phyloP scores from a whole-genome alignment of 257 asterid genomes.

The Perilla frutescens region DNA sequence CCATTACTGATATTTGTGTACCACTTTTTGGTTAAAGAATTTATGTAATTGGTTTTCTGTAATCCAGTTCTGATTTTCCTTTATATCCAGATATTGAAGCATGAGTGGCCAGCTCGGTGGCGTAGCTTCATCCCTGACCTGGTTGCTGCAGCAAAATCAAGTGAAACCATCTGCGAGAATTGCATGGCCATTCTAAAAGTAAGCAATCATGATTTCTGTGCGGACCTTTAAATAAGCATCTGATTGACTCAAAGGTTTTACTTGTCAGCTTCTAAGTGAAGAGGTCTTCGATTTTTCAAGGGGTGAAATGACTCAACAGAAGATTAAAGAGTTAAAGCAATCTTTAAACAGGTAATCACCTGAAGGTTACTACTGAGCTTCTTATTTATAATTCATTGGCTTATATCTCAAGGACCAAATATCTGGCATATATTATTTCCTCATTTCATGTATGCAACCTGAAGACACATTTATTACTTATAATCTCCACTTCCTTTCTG shows the following conservation, averaged over 20 bases:
- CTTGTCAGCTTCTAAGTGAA: constrained; percentile 90
- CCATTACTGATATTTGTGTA: constrained; percentile 7
- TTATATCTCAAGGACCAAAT: constrained; percentile 19
- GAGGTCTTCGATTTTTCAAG: constrained; percentile 99
- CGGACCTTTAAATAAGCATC: constrained; percentile 15
- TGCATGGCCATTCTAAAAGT: constrained; percentile 98
- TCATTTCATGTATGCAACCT: constrained; percentile 1
- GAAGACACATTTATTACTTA: constrained; percentile 1
- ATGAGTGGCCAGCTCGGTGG: constrained; percentile 99
- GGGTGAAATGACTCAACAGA: constrained; percentile 99
- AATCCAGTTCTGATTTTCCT: constrained; percentile 13
- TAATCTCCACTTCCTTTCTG: background rate
- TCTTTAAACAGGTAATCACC: constrained; percentile 81
- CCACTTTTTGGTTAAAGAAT: constrained; percentile 12
- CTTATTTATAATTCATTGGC: constrained; percentile 10
- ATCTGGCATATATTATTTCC: constrained; percentile 9
- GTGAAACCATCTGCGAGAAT: constrained; percentile 96
- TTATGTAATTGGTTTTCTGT: constrained; percentile 7
- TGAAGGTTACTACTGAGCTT: background rate
- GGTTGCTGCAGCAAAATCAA: constrained; percentile 95
- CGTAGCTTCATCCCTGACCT: constrained; percentile 92
- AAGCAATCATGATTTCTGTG: constrained; percentile 30
- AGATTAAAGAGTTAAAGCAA: constrained; percentile 94
- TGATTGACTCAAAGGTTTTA: constrained; percentile 37
- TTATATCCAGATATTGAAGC: constrained; percentile 84